Base-by-base conservation (phyloP, 495 filamentous ascomycete species). In the Apodospora peruviana region DNA sequence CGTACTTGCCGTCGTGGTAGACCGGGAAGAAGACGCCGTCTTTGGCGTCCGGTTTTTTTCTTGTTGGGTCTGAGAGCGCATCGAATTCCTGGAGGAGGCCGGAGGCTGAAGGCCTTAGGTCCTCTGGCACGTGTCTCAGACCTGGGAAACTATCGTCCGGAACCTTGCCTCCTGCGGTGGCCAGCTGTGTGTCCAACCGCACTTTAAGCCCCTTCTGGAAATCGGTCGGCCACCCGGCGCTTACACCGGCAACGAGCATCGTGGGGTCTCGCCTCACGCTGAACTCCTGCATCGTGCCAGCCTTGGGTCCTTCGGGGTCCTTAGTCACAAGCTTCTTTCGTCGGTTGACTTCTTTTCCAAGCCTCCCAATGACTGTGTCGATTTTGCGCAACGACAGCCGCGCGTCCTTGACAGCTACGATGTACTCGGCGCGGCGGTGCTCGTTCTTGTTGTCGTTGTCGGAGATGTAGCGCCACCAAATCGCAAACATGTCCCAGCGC, bases 151-250 rank as follows among this genome's bases (percentile, higher is more conserved):
- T 4, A 40, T 21, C 10, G 2, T 2, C 18, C 27, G 34, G 35
- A 35, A 18, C 8, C 2, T 24, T 3, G 3, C 2, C 4, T 18
- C 22, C 27, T 12, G 42, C n/a, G 2, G 4, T 5, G 4, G 46
- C 42, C 0, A 62, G 35, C 51, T 78, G 60, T 4, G 9, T 16
- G n/a, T 55, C 45, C 2, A 75, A 36, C 4, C 71, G 60, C 7
- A 71, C 65, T 9, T 18, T 21, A 1, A 75, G 27, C 0, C 48
- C 55, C 2, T 76, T 65, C 2, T 68, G 45, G 47, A 60, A 81
- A 40, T 80, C 74, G 1, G 22, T 10, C 1, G 68, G 66, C 75
- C 75, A 80, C 5, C 70, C 72, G 2, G 65, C 47, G 5, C 62
- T 43, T 17, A 80, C 56, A 5, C 70, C 72, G 0, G 61, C 67